These are phyloP conservation scores for Fermentozyma sake DNA, from an alignment of 1,139 yeast genomes.

Conservation along the genomic window DNA sequence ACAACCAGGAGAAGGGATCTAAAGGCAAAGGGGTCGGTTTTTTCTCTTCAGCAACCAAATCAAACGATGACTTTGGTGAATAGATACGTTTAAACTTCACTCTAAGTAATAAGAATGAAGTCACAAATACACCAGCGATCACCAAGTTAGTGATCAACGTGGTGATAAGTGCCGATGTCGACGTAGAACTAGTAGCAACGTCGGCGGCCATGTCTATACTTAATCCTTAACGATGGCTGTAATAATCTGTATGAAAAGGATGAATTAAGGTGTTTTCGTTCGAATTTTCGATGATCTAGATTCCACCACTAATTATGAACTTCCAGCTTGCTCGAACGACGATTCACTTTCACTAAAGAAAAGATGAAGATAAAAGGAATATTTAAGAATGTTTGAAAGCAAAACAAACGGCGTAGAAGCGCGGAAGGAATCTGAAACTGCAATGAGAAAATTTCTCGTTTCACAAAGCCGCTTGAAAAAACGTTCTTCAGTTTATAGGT, in stretches of 20 bases:
- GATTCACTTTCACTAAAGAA: not conserved
- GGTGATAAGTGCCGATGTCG: conserved; percentile 63
- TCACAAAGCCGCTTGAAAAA: no score
- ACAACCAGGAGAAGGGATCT: conserved; percentile 63
- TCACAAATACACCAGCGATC: conserved; percentile 50
- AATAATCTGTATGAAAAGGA: no score
- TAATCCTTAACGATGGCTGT: no score
- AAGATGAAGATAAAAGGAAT: no score
- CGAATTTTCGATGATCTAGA: no score
- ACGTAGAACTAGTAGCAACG: conserved; percentile 36
- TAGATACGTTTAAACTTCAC: conserved; percentile 58
- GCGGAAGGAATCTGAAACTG: no score
- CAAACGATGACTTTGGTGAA: conserved; percentile 59
- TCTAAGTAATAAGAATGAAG: conserved; percentile 50
- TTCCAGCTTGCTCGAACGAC: not conserved
- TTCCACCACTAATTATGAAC: conserved; percentile 1
- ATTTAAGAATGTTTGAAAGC: not conserved
- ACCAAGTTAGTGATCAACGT: conserved; percentile 53
- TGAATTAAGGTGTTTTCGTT: no score
- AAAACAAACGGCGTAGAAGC: no score
- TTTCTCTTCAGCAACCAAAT: conserved; percentile 55
- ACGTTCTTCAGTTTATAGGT: no score
- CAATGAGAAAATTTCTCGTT: no score
- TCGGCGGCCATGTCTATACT: no score
- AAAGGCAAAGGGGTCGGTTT: conserved; percentile 59